Percentiles rank a stretch among this genome's conserved stretches.
Evolutionary conservation across 257 asterid species (phyloP).

Genomic region (Perilla frutescens): DNA sequence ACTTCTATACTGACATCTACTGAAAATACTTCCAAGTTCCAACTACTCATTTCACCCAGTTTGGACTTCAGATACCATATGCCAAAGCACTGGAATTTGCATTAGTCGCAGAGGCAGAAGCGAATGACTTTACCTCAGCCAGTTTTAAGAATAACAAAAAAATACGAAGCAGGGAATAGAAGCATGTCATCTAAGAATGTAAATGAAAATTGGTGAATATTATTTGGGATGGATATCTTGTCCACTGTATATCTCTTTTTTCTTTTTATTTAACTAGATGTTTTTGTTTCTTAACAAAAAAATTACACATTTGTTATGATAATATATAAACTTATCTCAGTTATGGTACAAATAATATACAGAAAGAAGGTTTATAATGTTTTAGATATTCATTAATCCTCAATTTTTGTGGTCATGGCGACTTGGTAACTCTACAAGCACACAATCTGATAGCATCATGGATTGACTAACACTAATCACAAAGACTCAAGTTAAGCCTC

Average conservation of each 20-base stretch:
- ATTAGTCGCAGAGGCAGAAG: neutral
- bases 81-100: neutral
- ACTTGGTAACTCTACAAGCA: neutral
- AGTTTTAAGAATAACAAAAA: neutral
- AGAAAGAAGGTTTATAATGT: neutral
- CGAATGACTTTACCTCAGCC: neutral
- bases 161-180: neutral
- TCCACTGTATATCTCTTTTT: no score
- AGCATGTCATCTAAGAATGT: neutral
- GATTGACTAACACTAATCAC: neutral
- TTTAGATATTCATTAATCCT: constrained; percentile 5
- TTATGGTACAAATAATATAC: neutral
- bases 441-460: constrained; percentile 6
- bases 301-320: no score
- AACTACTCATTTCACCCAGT: neutral
- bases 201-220: neutral
- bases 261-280: no score
- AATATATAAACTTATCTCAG: neutral
- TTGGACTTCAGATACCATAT: neutral
- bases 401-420: neutral
- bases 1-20: no score
- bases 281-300: no score
- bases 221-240: no score
- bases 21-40: neutral
- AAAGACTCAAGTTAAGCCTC: constrained; percentile 13